A percentile compares a stretch with the other conserved stretches of the same genome.
phyloP scores from a whole-genome alignment of 2,329 filamentous ascomycete species.

The Colletotrichum eremochloae region DNA sequence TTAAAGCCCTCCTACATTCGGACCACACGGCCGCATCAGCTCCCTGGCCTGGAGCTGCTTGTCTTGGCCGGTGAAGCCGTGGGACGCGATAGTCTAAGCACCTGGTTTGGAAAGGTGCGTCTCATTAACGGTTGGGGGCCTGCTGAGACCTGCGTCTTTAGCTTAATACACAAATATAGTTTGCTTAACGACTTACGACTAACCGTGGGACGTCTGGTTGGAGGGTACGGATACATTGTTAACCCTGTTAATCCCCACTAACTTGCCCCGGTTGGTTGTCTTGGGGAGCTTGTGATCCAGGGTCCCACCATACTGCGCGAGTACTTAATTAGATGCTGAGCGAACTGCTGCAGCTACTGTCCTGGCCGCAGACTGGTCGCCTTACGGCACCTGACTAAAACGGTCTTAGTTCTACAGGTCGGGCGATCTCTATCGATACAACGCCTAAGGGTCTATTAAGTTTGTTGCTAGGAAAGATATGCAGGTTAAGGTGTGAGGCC shows the following conservation, averaged over 20 bases:
- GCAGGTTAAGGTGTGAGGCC: slow-evolving; percentile 60
- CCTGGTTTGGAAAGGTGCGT: slow-evolving; percentile 55
- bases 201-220: slow-evolving; percentile 24
- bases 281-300: slow-evolving; percentile 43
- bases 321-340: slow-evolving; percentile 11
- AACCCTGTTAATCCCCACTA: slow-evolving; percentile 26
- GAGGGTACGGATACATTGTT: slow-evolving; percentile 27
- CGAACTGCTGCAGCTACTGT: not conserved
- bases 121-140: slow-evolving; percentile 47
- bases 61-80: slow-evolving; percentile 66
- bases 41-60: slow-evolving; percentile 60
- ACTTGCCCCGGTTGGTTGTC: slow-evolving; percentile 35
- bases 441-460: slow-evolving; percentile 2
- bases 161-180: slow-evolving; percentile 1
- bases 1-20: slow-evolving; percentile 45
- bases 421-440: slow-evolving; percentile 16
- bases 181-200: slow-evolving; percentile 8
- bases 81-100: slow-evolving; percentile 60
- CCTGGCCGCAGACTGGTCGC: not conserved
- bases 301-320: slow-evolving; percentile 17
- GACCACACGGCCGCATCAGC: slow-evolving; percentile 59
- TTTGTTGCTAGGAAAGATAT: slow-evolving; percentile 48
- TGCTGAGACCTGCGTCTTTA: slow-evolving; percentile 42
- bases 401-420: slow-evolving; percentile 30
- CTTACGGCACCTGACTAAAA: not conserved